Conservation (phyloP, 805 yeast genomes). For the Wickerhamomyces ciferrii region DNA sequence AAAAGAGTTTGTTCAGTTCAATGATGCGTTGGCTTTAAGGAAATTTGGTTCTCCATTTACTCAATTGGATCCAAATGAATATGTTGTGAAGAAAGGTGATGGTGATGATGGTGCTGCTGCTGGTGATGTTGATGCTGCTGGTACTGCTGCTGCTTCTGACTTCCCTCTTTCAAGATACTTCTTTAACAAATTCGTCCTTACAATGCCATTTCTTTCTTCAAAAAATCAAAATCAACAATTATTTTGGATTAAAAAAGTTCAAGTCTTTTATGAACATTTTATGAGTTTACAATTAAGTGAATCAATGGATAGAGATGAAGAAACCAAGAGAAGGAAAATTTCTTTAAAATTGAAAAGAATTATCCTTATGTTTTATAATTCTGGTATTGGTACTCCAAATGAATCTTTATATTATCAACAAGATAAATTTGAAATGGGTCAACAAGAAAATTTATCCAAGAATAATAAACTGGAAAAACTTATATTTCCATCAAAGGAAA, state of each 20-base stretch:
- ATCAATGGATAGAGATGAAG: constrained; percentile 69
- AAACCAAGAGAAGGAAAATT: constrained; percentile 64
- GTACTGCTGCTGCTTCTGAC: constrained; percentile 20
- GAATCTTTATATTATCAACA: constrained; percentile 44
- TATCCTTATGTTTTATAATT: constrained; percentile 64
- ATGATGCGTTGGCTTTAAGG: constrained; percentile 58
- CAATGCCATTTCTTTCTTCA: constrained; percentile 69
- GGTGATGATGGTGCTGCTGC: constrained; percentile 6
- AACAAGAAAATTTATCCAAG: constrained; percentile 24
- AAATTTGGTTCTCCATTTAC: constrained; percentile 77
- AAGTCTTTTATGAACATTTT: constrained; percentile 77
- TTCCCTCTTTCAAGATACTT: constrained; percentile 71
- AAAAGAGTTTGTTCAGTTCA: constrained; percentile 54
- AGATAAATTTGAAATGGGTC: constrained; percentile 24
- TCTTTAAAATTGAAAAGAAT: constrained; percentile 58
- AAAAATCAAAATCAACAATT: constrained; percentile 39
- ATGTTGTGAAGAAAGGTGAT: background rate
- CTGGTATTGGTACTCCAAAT: constrained; percentile 60
- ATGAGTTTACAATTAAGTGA: constrained; percentile 66
- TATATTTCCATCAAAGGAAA: constrained; percentile 36
- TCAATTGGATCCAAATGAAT: constrained; percentile 33
- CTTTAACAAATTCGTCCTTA: constrained; percentile 53
- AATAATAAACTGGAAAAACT: constrained; percentile 27
- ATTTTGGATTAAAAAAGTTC: constrained; percentile 79
- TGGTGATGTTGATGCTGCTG: constrained; percentile 12